Evolutionary conservation across 345 rosid species (phyloP), one percentile per base, ranked within the genome.

Genomic region (Syzygium oleosum): DNA sequence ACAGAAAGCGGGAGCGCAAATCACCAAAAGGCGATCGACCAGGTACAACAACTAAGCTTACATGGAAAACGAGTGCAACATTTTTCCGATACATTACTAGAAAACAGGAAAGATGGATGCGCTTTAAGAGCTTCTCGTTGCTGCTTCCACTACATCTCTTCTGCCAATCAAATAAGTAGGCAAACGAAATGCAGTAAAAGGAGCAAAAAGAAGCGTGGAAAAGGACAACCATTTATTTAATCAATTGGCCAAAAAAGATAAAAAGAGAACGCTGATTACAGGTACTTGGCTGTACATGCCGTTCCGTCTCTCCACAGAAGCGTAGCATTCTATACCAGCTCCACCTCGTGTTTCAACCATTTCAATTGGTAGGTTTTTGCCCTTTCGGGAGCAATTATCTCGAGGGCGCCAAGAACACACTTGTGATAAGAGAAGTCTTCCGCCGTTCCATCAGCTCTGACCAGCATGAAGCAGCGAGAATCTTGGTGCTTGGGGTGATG

Each of bases 111-210:
- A 4, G 85, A 84, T 84, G 85, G 85, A 51, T 84, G 56, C 54
- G 58, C 93, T 94, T 90, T 91, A 87, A 96, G 90, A 96, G 98
- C 99, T 93, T 97, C 90, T 95, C 99, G 92, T 96, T 96, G 99
- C 98, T 96, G 95, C 98, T 96, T 97, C 96, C 97, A 96, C 99
- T 97, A 93, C 80, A 92, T 90, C 94, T 94, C 94, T 88, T 90
- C 86, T 89, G 95, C 96, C 94, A 54, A 46, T 51, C 73, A 49
- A 49, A 6, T 88, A 73, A 4, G 21, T 88, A 91, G 95, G 96
- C 94, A 90, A 92, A 94, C 89, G 91, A 92, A 92, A 87, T 90
- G 91, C 88, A 95, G 99, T 97, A 89, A 89, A 96, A 96, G 98
- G 85, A 95, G 99, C 99, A 97, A 95, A 95, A 94, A 94, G 96